Evolutionary conservation across 305 asterid genomes (phyloP), one percentile per base, ranked within the genome.

Genomic region (Fraxinus dipetala): DNA sequence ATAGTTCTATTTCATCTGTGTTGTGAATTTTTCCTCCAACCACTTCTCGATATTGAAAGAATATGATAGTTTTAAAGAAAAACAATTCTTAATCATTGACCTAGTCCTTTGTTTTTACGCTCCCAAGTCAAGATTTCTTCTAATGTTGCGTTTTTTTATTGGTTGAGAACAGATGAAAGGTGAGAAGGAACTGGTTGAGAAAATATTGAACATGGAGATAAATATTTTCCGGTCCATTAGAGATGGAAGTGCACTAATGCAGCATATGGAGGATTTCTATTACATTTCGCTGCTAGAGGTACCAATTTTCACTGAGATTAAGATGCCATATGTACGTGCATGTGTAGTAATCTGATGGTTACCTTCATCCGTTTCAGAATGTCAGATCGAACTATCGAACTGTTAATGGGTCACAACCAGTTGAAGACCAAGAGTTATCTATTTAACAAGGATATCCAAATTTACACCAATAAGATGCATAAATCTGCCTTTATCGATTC

Each of bases 231-330:
- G 89, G 8, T 78, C 98, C 24, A 94, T 96, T 73, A 90, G 99
- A 91, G 98, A 96, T 83, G 99, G 98, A 70, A 96, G 92, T 90
- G 98, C 98, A 76, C 97, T 96, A 8, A 94, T 94, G 99, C 98
- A 96, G 90, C 98, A 94, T 72, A 96, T 96, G 99, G 99, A 96
- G 87, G 98, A 96, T 88, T 96, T 96, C 91, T 94, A 96, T 72
- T 94, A 96, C 84, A 86, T 96, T 40, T 83, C 97, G 3, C 84
- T 96, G 81, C 91, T 96, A 76, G 98, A 96, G 99, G 99, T 96
- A 86, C 67, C 31, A 40, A 5, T 26, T 38, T 69, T 36, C 43
- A 11, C 43, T 2, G 80, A 22, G 72, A 16, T 26, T 6, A 20
- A 36, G 18, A 24, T 75, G 24, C 48, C 35, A 4, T 22, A 20